Evolutionary conservation across 129 eudicot species (phyloP).

Genomic region (Helichrysum umbraculigerum): DNA sequence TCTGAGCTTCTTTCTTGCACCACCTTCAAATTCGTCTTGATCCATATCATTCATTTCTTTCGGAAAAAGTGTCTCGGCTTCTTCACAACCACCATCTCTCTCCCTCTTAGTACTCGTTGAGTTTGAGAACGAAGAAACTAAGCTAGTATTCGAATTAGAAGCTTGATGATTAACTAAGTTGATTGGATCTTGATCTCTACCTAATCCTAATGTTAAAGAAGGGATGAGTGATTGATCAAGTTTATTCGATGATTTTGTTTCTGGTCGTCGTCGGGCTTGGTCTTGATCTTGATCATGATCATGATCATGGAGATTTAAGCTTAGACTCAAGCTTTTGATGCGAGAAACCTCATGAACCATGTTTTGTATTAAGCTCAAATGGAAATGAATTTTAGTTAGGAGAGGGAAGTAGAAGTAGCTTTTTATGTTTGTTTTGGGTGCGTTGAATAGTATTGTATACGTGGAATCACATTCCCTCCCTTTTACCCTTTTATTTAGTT

Average conservation of each 20-base stretch:
- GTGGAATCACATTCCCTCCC: constrained; percentile 41
- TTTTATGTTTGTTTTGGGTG: constrained; percentile 21
- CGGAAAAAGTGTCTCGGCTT: constrained; percentile 17
- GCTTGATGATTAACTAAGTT: constrained; percentile 24
- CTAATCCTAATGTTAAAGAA: constrained; percentile 41
- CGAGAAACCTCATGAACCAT: constrained; percentile 43
- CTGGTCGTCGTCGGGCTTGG: background rate
- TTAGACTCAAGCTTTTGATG: constrained; percentile 40
- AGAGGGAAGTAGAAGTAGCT: background rate
- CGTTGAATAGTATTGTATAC: constrained; percentile 33
- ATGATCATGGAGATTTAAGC: constrained; percentile 28
- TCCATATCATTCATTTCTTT: constrained; percentile 24
- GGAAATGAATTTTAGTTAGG: constrained; percentile 10
- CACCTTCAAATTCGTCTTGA: constrained; percentile 31
- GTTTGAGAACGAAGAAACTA: constrained; percentile 38
- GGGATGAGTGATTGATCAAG: constrained; percentile 15
- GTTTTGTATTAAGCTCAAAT: background rate
- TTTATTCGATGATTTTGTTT: background rate
- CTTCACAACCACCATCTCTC: constrained; percentile 36
- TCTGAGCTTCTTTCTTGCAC: constrained; percentile 58
- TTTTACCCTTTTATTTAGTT: constrained; percentile 23
- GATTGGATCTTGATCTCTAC: constrained; percentile 19
- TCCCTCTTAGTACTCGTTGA: constrained; percentile 45
- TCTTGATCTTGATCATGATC: background rate
- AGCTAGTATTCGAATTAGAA: constrained; percentile 23